Percentiles rank a stretch among this genome's conserved stretches.
Conservation (phyloP, 202 grass and related monocot genomes). For the Setaria viridis region DNA sequence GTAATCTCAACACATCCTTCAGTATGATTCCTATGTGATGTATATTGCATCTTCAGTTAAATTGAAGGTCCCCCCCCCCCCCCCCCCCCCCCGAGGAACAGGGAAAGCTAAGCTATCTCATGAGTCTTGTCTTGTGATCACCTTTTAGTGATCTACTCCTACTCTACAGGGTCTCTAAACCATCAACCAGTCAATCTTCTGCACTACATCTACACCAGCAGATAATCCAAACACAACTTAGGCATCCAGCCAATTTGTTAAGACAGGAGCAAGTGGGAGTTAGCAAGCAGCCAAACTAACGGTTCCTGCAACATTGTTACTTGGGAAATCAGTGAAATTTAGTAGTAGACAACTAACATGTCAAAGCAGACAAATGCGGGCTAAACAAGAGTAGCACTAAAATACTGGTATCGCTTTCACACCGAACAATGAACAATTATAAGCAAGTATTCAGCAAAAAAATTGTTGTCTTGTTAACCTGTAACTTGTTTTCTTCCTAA, state of each 20-base stretch:
- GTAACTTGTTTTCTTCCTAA: constrained; percentile 27
- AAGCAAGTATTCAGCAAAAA: constrained; percentile 30
- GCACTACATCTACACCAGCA: not conserved
- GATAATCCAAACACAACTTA: constrained; percentile 37
- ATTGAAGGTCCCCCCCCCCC: not conserved
- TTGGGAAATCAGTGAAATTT: not conserved
- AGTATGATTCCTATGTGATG: constrained; percentile 32
- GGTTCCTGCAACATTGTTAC: constrained; percentile 6
- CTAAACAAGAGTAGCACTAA: constrained; percentile 1
- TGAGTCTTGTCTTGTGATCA: not conserved
- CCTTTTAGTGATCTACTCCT: not conserved
- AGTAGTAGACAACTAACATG: constrained; percentile 5
- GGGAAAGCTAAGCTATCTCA: not conserved
- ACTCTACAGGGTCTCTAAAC: not conserved
- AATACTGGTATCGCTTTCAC: constrained; percentile 12
- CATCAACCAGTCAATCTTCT: not conserved
- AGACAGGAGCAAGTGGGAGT: constrained; percentile 22
- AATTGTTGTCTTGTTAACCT: constrained; percentile 15
- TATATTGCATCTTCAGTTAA: constrained; percentile 46
- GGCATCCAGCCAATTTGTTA: not conserved
- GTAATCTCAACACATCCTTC: constrained; percentile 12
- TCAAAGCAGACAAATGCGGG: constrained; percentile 1
- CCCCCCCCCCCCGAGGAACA: too few species aligned
- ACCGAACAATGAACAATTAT: constrained; percentile 21
- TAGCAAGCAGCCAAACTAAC: constrained; percentile 23